phyloP scores from a whole-genome alignment of 306 rosid species.

The Lablab purpureus region DNA sequence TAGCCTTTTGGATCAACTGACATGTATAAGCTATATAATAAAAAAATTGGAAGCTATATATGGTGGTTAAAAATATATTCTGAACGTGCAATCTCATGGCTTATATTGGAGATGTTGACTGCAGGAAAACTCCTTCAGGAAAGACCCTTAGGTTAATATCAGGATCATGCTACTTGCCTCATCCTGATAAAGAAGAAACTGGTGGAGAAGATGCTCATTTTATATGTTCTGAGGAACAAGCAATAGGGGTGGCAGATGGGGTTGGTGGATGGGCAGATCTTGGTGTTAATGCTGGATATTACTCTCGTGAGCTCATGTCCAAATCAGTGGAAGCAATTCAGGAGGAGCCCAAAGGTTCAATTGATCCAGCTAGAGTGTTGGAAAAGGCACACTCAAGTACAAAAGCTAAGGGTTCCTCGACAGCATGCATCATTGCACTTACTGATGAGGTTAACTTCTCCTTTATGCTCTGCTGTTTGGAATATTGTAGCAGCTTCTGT shows the following conservation, averaged over 20 bases:
- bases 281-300: slow-evolving; percentile 85
- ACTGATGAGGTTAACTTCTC: slow-evolving; percentile 75
- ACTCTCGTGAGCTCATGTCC: slow-evolving; percentile 96
- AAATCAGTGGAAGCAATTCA: slow-evolving; percentile 81
- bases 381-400: slow-evolving; percentile 96
- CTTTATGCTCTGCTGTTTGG: slow-evolving; percentile 21
- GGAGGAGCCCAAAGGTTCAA: slow-evolving; percentile 94
- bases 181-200: slow-evolving; percentile 96
- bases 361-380: slow-evolving; percentile 95
- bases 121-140: slow-evolving; percentile 69
- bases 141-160: slow-evolving; percentile 78
- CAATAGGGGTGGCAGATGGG: slow-evolving; percentile 98
- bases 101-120: slow-evolving; percentile 43
- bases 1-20: slow-evolving; percentile 1
- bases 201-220: slow-evolving; percentile 99
- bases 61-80: neutral
- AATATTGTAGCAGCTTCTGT: slow-evolving; percentile 27
- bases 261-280: slow-evolving; percentile 99
- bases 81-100: slow-evolving; percentile 37
- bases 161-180: slow-evolving; percentile 95
- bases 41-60: slow-evolving; percentile 8
- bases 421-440: slow-evolving; percentile 96
- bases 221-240: slow-evolving; percentile 91
- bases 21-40: slow-evolving; percentile 7
- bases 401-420: slow-evolving; percentile 91